Percentiles rank a stretch among this genome's conserved stretches.
Evolutionary conservation across 306 rosid species (phyloP).

Genomic region (Luffa acutangula): DNA sequence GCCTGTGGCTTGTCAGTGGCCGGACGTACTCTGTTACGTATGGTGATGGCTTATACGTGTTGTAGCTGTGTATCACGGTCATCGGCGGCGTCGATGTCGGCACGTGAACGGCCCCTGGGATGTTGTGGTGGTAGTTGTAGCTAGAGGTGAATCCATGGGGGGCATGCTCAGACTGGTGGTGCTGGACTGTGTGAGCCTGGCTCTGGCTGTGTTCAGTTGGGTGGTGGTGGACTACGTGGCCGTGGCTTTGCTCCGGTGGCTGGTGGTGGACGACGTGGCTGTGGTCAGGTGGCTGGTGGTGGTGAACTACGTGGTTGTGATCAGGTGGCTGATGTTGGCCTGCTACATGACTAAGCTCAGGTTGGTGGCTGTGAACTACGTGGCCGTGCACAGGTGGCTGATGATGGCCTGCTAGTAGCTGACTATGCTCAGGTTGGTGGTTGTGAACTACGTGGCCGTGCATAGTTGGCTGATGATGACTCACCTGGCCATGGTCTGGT

Average conservation of each 20-base stretch:
- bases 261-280: neutral
- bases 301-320: neutral
- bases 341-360: neutral
- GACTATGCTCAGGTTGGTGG: neutral
- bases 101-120: conserved; percentile 23
- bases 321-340: neutral
- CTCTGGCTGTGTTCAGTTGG: neutral
- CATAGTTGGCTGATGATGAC: neutral
- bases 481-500: neutral
- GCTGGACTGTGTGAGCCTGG: neutral
- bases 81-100: conserved; percentile 9
- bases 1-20: conserved; percentile 25
- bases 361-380: neutral
- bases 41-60: conserved; percentile 52
- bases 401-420: neutral
- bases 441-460: neutral
- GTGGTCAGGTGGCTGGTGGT: neutral
- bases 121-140: conserved; percentile 22
- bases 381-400: neutral
- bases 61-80: conserved; percentile 53
- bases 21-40: conserved; percentile 47
- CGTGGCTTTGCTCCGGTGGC: neutral
- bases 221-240: neutral
- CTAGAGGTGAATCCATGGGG: neutral
- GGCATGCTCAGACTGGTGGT: neutral